A percentile compares a stretch with the other conserved stretches of the same genome.
These are phyloP conservation scores for Elongisporangium undulatum DNA, from an alignment of 352 stramenopile genomes.

Conservation along the genomic window DNA sequence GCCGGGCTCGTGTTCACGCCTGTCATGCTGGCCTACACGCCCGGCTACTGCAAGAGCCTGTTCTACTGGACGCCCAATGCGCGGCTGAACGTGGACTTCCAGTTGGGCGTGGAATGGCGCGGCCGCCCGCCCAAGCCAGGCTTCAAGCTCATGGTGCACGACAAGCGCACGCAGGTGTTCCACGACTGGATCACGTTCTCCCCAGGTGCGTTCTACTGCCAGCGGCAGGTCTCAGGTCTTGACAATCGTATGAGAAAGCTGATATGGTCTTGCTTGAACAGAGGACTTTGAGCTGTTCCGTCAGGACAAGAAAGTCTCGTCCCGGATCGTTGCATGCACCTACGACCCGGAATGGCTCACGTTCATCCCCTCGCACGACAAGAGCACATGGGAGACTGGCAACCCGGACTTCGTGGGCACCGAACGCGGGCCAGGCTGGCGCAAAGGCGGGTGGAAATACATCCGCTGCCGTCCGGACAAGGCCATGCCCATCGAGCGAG, in stretches of 20 bases:
- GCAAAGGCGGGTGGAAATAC: constrained; percentile 81
- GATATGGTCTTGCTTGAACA: constrained; percentile 5
- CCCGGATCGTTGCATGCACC: constrained; percentile 77
- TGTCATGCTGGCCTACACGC: constrained; percentile 72
- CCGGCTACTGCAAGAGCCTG: constrained; percentile 69
- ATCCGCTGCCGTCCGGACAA: constrained; percentile 59
- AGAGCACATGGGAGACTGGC: constrained; percentile 67
- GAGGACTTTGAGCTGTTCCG: constrained; percentile 79
- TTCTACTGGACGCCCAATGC: constrained; percentile 65
- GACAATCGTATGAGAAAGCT: background rate
- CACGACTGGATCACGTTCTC: constrained; percentile 87
- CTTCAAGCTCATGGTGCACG: constrained; percentile 83
- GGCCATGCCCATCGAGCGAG: constrained; percentile 61
- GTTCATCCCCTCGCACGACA: constrained; percentile 82
- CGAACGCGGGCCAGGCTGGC: constrained; percentile 64
- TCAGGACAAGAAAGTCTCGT: constrained; percentile 79
- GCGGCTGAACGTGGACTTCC: constrained; percentile 65
- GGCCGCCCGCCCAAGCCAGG: constrained; percentile 68
- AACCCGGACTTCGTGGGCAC: constrained; percentile 62
- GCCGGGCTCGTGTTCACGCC: constrained; percentile 75
- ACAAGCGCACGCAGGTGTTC: constrained; percentile 82
- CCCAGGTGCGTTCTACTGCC: constrained; percentile 40
- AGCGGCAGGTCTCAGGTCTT: no score
- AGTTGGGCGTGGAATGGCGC: constrained; percentile 79
- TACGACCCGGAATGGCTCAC: constrained; percentile 81